A percentile compares a stretch with the other conserved stretches of the same genome.
These are phyloP conservation scores for Aspergillus affinis DNA, from an alignment of 495 filamentous ascomycete species.

Conservation along the genomic window DNA sequence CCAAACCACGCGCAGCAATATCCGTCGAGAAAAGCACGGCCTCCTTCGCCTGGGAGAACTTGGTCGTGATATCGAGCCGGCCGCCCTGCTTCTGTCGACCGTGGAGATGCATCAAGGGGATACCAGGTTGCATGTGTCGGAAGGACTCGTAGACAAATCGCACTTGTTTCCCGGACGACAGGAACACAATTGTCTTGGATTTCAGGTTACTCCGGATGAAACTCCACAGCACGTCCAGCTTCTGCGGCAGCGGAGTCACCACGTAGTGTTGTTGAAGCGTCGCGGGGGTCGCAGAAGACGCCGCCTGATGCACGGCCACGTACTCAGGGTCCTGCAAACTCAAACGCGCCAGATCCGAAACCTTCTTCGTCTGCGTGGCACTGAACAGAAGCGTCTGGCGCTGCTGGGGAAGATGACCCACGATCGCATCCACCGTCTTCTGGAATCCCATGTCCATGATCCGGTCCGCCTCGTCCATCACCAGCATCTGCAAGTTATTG, in stretches of 20 bases:
- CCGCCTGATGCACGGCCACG: conserved; percentile 85
- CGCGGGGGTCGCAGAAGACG: conserved; percentile 75
- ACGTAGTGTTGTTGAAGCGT: conserved; percentile 90
- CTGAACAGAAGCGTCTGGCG: conserved; percentile 94
- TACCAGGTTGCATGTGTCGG: conserved; percentile 90
- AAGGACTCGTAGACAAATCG: conserved; percentile 93
- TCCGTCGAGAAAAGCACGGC: conserved; percentile 94
- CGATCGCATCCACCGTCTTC: conserved; percentile 83
- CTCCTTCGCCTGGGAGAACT: conserved; percentile 74
- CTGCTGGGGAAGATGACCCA: conserved; percentile 83
- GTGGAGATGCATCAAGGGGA: conserved; percentile 92
- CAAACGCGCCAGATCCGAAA: conserved; percentile 86
- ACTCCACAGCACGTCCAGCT: conserved; percentile 86
- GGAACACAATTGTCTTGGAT: conserved; percentile 88
- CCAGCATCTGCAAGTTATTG: conserved; percentile 86
- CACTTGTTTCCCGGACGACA: conserved; percentile 94
- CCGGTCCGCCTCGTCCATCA: conserved; percentile 93
- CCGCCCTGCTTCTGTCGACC: conserved; percentile 91
- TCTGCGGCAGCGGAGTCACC: conserved; percentile 77
- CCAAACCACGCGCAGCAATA: conserved; percentile 87
- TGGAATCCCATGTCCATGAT: conserved; percentile 99
- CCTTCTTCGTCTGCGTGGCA: conserved; percentile 92
- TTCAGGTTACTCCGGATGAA: conserved; percentile 89
- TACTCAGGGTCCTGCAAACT: conserved; percentile 92
- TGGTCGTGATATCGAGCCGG: conserved; percentile 78